These are phyloP conservation scores for Persicaria maculosa DNA, from an alignment of 148 eudicot species.

Conservation along the genomic window DNA sequence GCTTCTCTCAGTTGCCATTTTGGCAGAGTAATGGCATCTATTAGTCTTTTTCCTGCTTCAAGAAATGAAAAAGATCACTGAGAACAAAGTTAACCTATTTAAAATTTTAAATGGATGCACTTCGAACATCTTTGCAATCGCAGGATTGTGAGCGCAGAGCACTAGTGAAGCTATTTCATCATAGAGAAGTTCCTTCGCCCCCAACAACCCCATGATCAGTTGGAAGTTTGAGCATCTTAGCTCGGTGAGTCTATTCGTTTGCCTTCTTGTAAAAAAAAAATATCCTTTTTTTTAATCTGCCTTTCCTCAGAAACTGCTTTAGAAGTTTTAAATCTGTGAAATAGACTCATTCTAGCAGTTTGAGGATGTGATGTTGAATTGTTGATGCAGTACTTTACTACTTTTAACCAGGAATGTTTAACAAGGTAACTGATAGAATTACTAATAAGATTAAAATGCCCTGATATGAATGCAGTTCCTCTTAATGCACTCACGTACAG, in stretches of 20 bases:
- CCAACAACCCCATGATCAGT: conserved; percentile 24
- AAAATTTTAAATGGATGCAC: neutral
- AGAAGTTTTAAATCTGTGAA: neutral
- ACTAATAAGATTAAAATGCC: no score
- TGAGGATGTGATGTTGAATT: no score
- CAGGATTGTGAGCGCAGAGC: conserved; percentile 54
- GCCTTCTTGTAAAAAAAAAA: neutral
- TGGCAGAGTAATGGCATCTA: neutral
- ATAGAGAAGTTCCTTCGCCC: conserved; percentile 30
- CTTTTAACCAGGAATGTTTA: no score
- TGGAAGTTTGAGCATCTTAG: neutral
- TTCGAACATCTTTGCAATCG: neutral
- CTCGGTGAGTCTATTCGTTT: neutral
- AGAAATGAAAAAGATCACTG: neutral
- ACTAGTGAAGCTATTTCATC: conserved; percentile 37
- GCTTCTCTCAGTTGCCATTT: neutral
- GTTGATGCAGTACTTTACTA: no score
- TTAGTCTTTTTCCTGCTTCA: neutral
- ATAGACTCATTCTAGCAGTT: neutral
- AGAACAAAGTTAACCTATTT: neutral
- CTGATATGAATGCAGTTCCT: neutral
- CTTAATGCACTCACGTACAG: neutral
- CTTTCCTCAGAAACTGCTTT: no score
- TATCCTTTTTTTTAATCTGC: no score
- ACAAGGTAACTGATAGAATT: no score